Evolutionary conservation across 768 basidiomycete species (phyloP).

Genomic region (Leccinum arenicola): DNA sequence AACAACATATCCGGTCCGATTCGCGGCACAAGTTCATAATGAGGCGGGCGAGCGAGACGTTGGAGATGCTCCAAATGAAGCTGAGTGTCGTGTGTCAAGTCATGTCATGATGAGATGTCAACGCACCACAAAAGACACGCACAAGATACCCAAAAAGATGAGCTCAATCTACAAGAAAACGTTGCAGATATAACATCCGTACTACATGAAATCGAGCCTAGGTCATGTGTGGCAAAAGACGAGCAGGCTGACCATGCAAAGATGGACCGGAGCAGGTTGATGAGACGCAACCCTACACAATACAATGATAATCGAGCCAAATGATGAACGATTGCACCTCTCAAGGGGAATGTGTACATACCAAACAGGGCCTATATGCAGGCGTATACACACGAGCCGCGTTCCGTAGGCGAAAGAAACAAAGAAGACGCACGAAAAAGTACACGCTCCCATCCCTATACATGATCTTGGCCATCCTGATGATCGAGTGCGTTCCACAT

Average conservation of each 20-base stretch:
- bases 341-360: too few species aligned
- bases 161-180: constrained; percentile 20
- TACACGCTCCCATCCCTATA: constrained; percentile 29
- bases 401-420: neutral
- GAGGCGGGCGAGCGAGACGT: constrained; percentile 32
- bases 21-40: constrained; percentile 33
- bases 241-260: too few species aligned
- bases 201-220: too few species aligned
- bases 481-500: constrained; percentile 30
- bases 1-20: neutral
- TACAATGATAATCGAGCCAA: too few species aligned
- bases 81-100: constrained; percentile 14
- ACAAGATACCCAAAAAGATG: constrained; percentile 22
- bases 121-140: constrained; percentile 1
- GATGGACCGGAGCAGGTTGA: too few species aligned
- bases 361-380: too few species aligned
- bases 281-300: too few species aligned
- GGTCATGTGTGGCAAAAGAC: too few species aligned
- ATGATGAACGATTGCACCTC: too few species aligned
- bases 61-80: constrained; percentile 35
- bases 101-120: neutral
- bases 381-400: neutral
- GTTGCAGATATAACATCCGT: neutral
- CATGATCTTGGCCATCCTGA: constrained; percentile 23
- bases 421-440: constrained; percentile 24